phyloP scores from a whole-genome alignment of 1,139 yeast species.

The Hemisphaericaspora subhashii region DNA sequence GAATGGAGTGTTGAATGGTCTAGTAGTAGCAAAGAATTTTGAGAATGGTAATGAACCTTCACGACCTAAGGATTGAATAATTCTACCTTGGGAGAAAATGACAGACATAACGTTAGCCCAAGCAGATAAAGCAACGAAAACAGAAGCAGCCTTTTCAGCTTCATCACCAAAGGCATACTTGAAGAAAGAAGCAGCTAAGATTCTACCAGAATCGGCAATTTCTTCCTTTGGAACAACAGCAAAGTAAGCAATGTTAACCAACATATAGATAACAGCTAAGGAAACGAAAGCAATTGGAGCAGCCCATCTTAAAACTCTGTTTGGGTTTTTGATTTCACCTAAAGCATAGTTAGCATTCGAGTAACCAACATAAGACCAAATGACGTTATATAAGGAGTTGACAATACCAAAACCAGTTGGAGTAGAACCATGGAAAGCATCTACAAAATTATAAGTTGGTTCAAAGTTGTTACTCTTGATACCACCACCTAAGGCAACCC shows the following conservation, averaged over 20 bases:
- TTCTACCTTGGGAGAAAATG: slow-evolving; percentile 51
- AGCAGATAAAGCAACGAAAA: slow-evolving; percentile 50
- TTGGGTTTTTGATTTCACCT: slow-evolving; percentile 67
- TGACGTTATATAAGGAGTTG: slow-evolving; percentile 74
- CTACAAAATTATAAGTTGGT: slow-evolving; percentile 57
- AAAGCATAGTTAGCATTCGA: slow-evolving; percentile 81
- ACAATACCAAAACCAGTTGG: slow-evolving; percentile 79
- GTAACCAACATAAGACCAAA: slow-evolving; percentile 77
- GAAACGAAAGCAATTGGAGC: slow-evolving; percentile 56
- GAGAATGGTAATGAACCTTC: slow-evolving; percentile 51
- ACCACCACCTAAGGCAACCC: slow-evolving; percentile 80
- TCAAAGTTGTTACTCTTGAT: slow-evolving; percentile 47
- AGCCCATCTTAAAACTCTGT: slow-evolving; percentile 41
- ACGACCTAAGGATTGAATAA: slow-evolving; percentile 49
- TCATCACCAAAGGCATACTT: slow-evolving; percentile 44
- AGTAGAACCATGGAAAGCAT: slow-evolving; percentile 58
- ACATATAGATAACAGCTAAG: slow-evolving; percentile 66
- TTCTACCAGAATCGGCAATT: slow-evolving; percentile 42
- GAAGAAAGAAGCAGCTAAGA: slow-evolving; percentile 49
- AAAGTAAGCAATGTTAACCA: slow-evolving; percentile 55
- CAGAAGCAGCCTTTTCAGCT: slow-evolving; percentile 51
- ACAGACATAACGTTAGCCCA: slow-evolving; percentile 51
- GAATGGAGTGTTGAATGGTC: slow-evolving; percentile 46
- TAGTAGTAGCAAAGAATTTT: slow-evolving; percentile 43
- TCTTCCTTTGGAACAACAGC: slow-evolving; percentile 58